Evolutionary conservation across 2,329 filamentous ascomycete genomes (phyloP).

Genomic region (Cladosporium sphaerospermum): DNA sequence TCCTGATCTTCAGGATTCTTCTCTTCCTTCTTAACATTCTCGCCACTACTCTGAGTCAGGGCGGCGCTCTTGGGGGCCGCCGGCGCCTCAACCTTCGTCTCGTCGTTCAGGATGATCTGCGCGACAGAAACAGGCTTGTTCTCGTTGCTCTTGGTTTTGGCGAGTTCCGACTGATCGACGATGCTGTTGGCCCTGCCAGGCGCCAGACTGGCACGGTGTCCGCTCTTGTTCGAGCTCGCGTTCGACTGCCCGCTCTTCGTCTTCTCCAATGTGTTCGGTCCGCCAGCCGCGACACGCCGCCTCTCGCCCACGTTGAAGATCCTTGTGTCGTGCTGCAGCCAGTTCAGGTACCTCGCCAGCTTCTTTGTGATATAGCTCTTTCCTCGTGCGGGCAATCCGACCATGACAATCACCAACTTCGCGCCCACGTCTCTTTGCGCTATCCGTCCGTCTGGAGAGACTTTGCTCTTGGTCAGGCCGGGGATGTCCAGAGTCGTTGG

Average conservation of each 20-base stretch:
- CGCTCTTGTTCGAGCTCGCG: background rate
- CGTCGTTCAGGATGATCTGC: conserved; percentile 54
- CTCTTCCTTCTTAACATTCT: conserved; percentile 23
- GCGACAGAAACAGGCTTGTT: conserved; percentile 36
- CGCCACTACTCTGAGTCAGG: conserved; percentile 20
- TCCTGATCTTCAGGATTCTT: conserved; percentile 26
- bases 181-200: conserved; percentile 17
- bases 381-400: conserved; percentile 86
- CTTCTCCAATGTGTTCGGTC: conserved; percentile 35
- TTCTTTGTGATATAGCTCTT: conserved; percentile 99
- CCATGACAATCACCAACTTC: conserved; percentile 97
- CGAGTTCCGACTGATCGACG: conserved; percentile 18
- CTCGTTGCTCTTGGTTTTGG: conserved; percentile 10
- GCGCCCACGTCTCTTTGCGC: conserved; percentile 89
- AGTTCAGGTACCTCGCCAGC: conserved; percentile 87
- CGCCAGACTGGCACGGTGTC: conserved; percentile 19
- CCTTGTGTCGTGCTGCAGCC: conserved; percentile 90
- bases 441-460: conserved; percentile 92
- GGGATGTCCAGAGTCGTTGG: conserved; percentile 96
- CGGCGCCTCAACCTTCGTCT: conserved; percentile 36
- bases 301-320: conserved; percentile 98
- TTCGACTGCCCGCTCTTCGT: conserved; percentile 14
- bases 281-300: conserved; percentile 68
- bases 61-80: conserved; percentile 24
- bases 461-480: conserved; percentile 88